phyloP scores from a whole-genome alignment of 208 protist species.

The Trypanosoma cruzi region DNA sequence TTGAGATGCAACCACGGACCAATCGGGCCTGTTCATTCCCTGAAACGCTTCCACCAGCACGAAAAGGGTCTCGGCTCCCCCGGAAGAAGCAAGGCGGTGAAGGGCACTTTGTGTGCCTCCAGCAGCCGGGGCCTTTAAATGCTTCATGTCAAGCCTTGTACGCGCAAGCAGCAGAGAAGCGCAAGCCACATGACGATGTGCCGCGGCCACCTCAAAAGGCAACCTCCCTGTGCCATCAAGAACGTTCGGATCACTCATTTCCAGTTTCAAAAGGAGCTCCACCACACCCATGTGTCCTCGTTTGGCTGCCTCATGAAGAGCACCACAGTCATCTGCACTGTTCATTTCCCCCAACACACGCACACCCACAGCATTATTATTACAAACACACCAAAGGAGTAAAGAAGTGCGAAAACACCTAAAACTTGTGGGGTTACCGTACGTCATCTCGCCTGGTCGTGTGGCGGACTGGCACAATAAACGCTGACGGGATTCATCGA shows the following conservation, averaged over 20 bases:
- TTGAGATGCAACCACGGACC: slow-evolving; percentile 28
- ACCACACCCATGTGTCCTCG: slow-evolving; percentile 48
- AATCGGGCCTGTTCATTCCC: slow-evolving; percentile 19
- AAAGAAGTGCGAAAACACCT: background rate
- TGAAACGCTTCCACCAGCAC: slow-evolving; percentile 47
- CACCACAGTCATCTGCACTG: slow-evolving; percentile 65
- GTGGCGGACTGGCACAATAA: slow-evolving; percentile 6
- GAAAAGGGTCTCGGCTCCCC: slow-evolving; percentile 44
- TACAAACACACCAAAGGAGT: slow-evolving; percentile 71
- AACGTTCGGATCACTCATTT: slow-evolving; percentile 61
- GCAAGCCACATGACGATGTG: slow-evolving; percentile 43
- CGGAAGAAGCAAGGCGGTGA: slow-evolving; percentile 49
- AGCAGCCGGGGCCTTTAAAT: background rate
- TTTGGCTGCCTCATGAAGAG: slow-evolving; percentile 61
- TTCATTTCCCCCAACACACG: slow-evolving; percentile 80
- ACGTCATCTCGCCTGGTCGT: slow-evolving; percentile 35
- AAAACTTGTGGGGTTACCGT: slow-evolving; percentile 8
- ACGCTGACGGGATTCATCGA: slow-evolving; percentile 24
- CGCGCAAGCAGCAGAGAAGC: slow-evolving; percentile 57
- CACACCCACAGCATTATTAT: slow-evolving; percentile 67
- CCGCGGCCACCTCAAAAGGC: slow-evolving; percentile 71
- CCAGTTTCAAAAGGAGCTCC: slow-evolving; percentile 66
- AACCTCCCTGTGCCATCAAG: slow-evolving; percentile 36
- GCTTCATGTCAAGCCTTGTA: slow-evolving; percentile 28
- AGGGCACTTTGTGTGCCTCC: slow-evolving; percentile 17